Evolutionary conservation across 2,329 filamentous ascomycete genomes (phyloP), one percentile per base, ranked within the genome.

Genomic region (Phialocephala subalpina): DNA sequence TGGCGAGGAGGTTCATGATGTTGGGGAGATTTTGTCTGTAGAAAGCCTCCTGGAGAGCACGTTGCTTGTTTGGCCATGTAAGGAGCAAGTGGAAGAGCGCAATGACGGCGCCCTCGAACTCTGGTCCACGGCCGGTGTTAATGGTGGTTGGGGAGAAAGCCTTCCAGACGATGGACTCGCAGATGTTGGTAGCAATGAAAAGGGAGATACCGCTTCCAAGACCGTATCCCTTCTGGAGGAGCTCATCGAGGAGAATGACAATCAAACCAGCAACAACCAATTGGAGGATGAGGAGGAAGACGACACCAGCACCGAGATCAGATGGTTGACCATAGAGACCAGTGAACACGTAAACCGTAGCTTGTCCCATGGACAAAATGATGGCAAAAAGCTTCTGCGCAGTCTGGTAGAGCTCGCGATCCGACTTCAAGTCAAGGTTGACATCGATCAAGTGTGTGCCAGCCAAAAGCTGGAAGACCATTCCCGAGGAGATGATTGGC

Each of bases 81-180:
- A 98, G 89, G 77, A 98, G 89, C 63, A 99, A 90, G 84, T 99
- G 96, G 86, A 99, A 96, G 73, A 99, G 90, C 70, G 95, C 95
- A 80, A 98, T 97, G 78, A 98, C 94, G 71, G 96, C 96, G 80
- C 95, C 96, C 87, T 99, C 96, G 77, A 98, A 99, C 84, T 99
- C 96, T 76, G 97, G 97, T 68, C 96, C 96, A 87, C 96, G 94
- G 74, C 96, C 96, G 73, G 97, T 99, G 88, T 99, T 99, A 85
- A 98, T 97, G 79, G 96, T 98, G 67, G 94, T 98, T 64, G 97
- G 97, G 61, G 95, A 98, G 87, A 99, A 98, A 60, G 97, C 96
- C 88, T 97, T 97, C 96, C 96, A 99, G 84, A 99, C 92, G 81
- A 99, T 99, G 65, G 95, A 97, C 87, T 99, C 96, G 92, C 96